Conservation (phyloP, 2,329 filamentous ascomycete genomes). For the Fusarium annulatum region DNA sequence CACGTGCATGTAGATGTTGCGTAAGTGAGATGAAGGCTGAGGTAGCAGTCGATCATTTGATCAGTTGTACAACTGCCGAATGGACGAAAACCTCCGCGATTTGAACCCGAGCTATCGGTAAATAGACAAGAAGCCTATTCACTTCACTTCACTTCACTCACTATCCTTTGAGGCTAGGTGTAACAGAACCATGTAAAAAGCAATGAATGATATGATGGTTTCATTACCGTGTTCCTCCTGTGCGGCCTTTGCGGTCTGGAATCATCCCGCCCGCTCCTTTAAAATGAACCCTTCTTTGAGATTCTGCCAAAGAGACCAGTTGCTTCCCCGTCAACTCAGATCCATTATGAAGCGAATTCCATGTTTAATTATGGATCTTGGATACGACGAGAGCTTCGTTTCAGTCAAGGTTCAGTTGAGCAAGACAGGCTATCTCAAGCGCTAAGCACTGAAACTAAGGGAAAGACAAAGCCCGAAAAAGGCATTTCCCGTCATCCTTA, state of each 20-base stretch:
- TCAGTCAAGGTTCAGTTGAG: conserved; percentile 1
- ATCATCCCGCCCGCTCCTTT: not conserved
- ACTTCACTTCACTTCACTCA: not conserved
- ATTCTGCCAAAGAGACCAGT: not conserved
- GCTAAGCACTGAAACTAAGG: not conserved
- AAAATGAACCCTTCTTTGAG: not conserved
- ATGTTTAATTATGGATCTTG: conserved; percentile 30
- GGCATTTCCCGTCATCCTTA: not conserved
- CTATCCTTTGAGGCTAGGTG: not conserved
- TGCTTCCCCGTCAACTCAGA: conserved; percentile 1
- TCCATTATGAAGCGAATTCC: conserved; percentile 2
- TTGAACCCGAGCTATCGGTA: conserved; percentile 29
- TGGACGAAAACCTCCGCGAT: conserved; percentile 21
- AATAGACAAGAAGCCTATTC: conserved; percentile 10
- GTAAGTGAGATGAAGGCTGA: conserved; percentile 8
- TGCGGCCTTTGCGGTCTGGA: not conserved
- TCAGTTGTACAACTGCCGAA: conserved; percentile 27
- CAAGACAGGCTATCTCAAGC: not conserved
- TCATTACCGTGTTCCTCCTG: conserved; percentile 6
- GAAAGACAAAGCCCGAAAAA: not conserved
- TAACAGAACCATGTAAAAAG: not conserved
- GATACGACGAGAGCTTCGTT: conserved; percentile 12
- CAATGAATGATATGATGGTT: conserved; percentile 8
- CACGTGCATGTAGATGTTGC: conserved; percentile 13
- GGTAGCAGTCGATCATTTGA: conserved; percentile 24